A percentile compares a stretch with the other conserved stretches of the same genome.
phyloP scores from a whole-genome alignment of 2,329 filamentous ascomycete genomes.

The Ascochyta fabae region DNA sequence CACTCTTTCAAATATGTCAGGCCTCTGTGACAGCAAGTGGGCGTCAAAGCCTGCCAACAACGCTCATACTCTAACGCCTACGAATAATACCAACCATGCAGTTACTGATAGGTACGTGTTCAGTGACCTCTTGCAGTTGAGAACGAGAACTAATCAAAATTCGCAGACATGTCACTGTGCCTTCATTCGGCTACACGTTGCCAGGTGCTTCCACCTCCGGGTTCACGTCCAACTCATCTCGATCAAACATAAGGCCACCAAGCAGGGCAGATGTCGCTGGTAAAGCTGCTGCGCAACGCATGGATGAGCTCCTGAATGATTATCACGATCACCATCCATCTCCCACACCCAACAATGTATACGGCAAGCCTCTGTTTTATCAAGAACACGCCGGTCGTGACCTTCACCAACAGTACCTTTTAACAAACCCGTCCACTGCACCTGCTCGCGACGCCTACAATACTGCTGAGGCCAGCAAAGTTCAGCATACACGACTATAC shows the following conservation, averaged over 20 bases:
- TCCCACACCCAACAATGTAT: too few relatives aligned
- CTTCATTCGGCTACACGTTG: not conserved
- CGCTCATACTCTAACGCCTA: not conserved
- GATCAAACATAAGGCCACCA: not conserved
- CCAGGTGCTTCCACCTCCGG: not conserved
- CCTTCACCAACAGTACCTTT: too few relatives aligned
- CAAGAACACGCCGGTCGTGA: too few relatives aligned
- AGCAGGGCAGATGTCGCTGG: not conserved
- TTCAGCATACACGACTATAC: not conserved
- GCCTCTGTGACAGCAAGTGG: not conserved
- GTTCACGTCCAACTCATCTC: not conserved
- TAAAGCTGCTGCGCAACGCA: not conserved
- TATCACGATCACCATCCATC: too few relatives aligned
- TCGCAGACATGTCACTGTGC: not conserved
- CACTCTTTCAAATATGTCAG: not conserved
- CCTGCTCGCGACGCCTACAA: not conserved
- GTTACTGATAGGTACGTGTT: not conserved
- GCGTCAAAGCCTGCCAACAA: not conserved
- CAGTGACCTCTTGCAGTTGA: not conserved
- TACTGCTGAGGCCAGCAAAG: not conserved
- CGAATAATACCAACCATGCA: too few relatives aligned
- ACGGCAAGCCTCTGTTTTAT: too few relatives aligned
- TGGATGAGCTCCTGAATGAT: not conserved
- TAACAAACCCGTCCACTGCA: too few relatives aligned
- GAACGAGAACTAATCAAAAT: not conserved